Evolutionary conservation across 1,284 basidiomycete species (phyloP), one percentile per base, ranked within the genome.

Genomic region (Irpex sp.): DNA sequence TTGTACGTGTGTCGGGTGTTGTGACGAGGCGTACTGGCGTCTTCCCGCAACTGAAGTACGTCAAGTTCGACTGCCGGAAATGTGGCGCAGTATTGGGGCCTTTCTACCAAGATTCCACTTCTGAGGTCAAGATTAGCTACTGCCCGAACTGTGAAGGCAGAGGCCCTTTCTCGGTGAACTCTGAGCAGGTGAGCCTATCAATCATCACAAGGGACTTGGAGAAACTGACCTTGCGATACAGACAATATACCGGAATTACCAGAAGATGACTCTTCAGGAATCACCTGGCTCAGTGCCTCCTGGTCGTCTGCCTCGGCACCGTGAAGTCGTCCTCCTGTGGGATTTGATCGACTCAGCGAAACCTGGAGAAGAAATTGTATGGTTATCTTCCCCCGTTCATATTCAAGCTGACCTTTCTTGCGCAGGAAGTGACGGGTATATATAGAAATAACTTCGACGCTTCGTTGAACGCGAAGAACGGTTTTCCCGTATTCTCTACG

Each of bases 391-490:
- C 19, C 11, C 15, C 6, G 4, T 58, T 1, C 2, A 17, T 31
- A 26, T 9, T 60, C 58, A 35, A 33, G 47, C 74, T 55, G 75
- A 61, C 43, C 50, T 15, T 5, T 37, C 31, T 39, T 61, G 66
- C 69, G 3, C 17, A 94, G 92, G 95, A 98, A 82, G 88, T 97
- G 19, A 99, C 97, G 5, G 97, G 97, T 63, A 89, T 98, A 69
- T 99, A 99, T 76, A 88, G 96, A 68, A 99, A 99, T 80, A 99
- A 99, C 77, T 99, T 98, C 70, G 97, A 99, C 73, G 96, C 96
- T 4, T 93, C 95, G 1, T 86, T 99, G 69, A 99, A 99, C 77
- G 90, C 95, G 55, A 99, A 98, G 81, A 98, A 99, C 70, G 97
- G 97, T 26, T 99, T 99, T 81, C 97, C 97, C 0, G 97, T 99